phyloP scores from a whole-genome alignment of 1,284 basidiomycete genomes.

The Coniferiporia sulphurascens region DNA sequence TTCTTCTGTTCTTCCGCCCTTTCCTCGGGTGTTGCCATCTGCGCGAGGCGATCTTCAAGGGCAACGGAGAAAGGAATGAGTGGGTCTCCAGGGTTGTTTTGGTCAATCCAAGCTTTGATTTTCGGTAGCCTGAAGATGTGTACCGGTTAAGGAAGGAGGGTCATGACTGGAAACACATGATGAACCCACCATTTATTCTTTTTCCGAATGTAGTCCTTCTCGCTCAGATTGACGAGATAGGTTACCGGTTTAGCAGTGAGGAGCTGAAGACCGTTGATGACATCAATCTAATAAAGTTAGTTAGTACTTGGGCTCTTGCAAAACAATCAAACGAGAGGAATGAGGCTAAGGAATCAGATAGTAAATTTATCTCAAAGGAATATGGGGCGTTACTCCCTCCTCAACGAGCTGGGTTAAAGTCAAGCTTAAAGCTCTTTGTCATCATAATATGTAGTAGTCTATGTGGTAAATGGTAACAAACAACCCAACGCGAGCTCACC shows the following conservation, averaged over 20 bases:
- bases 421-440: constrained; percentile 77
- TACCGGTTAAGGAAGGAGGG: not conserved
- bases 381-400: constrained; percentile 66
- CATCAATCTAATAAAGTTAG: constrained; percentile 68
- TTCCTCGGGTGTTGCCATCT: constrained; percentile 61
- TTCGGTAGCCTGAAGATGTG: constrained; percentile 73
- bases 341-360: constrained; percentile 38
- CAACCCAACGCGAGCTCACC: constrained; percentile 48
- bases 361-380: constrained; percentile 52
- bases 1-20: constrained; percentile 74
- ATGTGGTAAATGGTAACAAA: constrained; percentile 6
- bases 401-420: constrained; percentile 70
- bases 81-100: constrained; percentile 92
- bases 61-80: constrained; percentile 98
- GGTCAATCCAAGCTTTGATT: constrained; percentile 98
- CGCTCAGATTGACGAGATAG: constrained; percentile 97
- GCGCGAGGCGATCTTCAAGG: constrained; percentile 86
- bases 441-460: constrained; percentile 39
- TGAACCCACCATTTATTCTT: constrained; percentile 94
- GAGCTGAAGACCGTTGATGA: constrained; percentile 89
- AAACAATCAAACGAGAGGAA: not conserved
- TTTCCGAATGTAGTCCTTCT: constrained; percentile 93
- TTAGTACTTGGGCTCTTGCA: not conserved
- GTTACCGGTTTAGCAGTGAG: constrained; percentile 97
- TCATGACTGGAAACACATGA: not conserved